Percentiles rank a stretch among this genome's conserved stretches.
phyloP scores from a whole-genome alignment of 2,329 filamentous ascomycete genomes.

The Xylaria sp. region DNA sequence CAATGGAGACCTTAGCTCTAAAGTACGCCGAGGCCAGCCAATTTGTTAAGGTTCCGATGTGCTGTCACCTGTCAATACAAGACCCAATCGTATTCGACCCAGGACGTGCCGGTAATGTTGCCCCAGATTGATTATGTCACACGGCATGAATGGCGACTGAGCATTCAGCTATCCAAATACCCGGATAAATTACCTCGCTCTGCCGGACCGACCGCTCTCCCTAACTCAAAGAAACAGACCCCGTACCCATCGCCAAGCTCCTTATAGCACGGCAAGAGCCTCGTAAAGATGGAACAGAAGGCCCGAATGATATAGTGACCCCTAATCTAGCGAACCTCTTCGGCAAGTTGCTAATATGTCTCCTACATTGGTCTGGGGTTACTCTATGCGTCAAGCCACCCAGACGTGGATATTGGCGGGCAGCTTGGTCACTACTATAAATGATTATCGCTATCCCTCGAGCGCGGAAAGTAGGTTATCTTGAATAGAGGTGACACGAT shows the following conservation, averaged over 20 bases:
- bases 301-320: constrained; percentile 30
- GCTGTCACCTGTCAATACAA: constrained; percentile 16
- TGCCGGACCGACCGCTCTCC: constrained; percentile 30
- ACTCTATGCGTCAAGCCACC: background rate
- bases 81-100: constrained; percentile 25
- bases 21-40: constrained; percentile 15
- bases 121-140: constrained; percentile 37
- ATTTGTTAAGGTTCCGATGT: constrained; percentile 24
- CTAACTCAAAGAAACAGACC: constrained; percentile 2
- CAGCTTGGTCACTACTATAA: constrained; percentile 25
- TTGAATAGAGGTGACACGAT: constrained; percentile 5
- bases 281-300: constrained; percentile 13
- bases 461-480: background rate
- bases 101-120: constrained; percentile 15
- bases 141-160: constrained; percentile 29
- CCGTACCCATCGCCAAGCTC: background rate
- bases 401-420: background rate
- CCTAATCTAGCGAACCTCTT: constrained; percentile 16
- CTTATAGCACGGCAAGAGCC: background rate
- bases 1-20: constrained; percentile 10
- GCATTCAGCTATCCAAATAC: constrained; percentile 33
- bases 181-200: constrained; percentile 41
- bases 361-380: background rate
- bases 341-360: constrained; percentile 24
- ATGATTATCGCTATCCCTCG: background rate